These are phyloP conservation scores for Yarrowia hollandica DNA, from an alignment of 805 yeast genomes.

Conservation along the genomic window DNA sequence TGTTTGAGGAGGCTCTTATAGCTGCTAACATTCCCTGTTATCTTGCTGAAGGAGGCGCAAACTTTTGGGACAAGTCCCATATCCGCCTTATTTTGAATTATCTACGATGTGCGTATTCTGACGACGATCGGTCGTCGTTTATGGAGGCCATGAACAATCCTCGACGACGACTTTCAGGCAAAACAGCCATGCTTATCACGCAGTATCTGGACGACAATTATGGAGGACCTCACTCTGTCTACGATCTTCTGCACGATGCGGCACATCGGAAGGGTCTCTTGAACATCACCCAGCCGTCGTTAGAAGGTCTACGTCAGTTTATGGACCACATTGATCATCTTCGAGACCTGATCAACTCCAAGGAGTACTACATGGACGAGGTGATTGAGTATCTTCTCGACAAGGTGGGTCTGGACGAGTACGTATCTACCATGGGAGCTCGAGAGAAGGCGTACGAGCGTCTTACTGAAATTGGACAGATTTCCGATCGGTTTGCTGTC, in stretches of 20 bases:
- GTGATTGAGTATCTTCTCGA: constrained; percentile 9
- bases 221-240: background rate
- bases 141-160: constrained; percentile 60
- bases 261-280: background rate
- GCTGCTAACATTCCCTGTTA: constrained; percentile 58
- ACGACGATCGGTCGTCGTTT: constrained; percentile 60
- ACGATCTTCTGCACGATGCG: constrained; percentile 5
- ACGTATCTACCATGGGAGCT: background rate
- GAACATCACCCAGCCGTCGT: background rate
- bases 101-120: constrained; percentile 60
- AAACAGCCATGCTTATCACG: background rate
- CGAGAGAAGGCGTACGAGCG: constrained; percentile 1
- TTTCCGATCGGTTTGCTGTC: constrained; percentile 11
- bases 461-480: background rate
- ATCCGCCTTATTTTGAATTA: constrained; percentile 62
- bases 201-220: constrained; percentile 1
- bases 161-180: constrained; percentile 52
- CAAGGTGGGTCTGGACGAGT: constrained; percentile 3
- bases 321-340: constrained; percentile 4
- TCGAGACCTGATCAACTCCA: background rate
- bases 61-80: constrained; percentile 79
- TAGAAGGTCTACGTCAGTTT: constrained; percentile 4
- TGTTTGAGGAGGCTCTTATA: constrained; percentile 60
- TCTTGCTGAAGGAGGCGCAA: constrained; percentile 65
- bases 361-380: constrained; percentile 14